A percentile compares a stretch with the other conserved stretches of the same genome.
phyloP scores from a whole-genome alignment of 73 alveolate genomes.

The Paramecium tetraurelia region DNA sequence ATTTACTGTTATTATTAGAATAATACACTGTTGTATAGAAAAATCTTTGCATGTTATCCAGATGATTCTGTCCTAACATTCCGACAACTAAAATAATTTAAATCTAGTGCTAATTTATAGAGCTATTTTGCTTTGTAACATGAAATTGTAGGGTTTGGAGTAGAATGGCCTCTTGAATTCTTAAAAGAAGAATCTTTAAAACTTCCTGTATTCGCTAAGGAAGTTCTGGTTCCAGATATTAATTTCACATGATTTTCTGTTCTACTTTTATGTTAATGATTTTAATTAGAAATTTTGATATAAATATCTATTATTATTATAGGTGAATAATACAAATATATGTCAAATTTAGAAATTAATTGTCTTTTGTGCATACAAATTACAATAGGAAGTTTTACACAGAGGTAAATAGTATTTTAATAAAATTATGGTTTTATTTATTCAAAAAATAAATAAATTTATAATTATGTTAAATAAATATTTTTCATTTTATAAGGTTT shows the following conservation, averaged over 20 bases:
- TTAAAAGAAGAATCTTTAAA: conserved; percentile 60
- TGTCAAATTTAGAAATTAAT: too few species aligned
- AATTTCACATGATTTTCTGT: conserved; percentile 55
- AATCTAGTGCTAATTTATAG: neutral
- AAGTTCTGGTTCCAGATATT: conserved; percentile 57
- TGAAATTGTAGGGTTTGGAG: conserved; percentile 50
- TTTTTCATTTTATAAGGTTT: neutral
- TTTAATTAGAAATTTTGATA: too few species aligned
- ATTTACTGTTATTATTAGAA: neutral
- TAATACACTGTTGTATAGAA: conserved; percentile 77
- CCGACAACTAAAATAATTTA: conserved; percentile 19
- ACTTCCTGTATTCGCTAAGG: conserved; percentile 48
- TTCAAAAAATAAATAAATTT: neutral
- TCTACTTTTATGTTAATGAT: neutral
- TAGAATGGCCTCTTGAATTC: conserved; percentile 62
- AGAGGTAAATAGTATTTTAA: too few species aligned
- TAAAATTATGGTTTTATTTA: too few species aligned
- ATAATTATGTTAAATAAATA: conserved; percentile 22
- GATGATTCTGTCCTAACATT: neutral
- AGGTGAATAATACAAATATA: too few species aligned
- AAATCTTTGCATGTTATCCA: conserved; percentile 69
- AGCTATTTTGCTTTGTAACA: conserved; percentile 20
- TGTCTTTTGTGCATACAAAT: too few species aligned
- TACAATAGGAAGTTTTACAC: too few species aligned
- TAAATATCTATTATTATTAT: too few species aligned